Percentiles rank a stretch among this genome's conserved stretches.
Evolutionary conservation across 768 basidiomycete genomes (phyloP).

Genomic region (Pluteus cervinus): DNA sequence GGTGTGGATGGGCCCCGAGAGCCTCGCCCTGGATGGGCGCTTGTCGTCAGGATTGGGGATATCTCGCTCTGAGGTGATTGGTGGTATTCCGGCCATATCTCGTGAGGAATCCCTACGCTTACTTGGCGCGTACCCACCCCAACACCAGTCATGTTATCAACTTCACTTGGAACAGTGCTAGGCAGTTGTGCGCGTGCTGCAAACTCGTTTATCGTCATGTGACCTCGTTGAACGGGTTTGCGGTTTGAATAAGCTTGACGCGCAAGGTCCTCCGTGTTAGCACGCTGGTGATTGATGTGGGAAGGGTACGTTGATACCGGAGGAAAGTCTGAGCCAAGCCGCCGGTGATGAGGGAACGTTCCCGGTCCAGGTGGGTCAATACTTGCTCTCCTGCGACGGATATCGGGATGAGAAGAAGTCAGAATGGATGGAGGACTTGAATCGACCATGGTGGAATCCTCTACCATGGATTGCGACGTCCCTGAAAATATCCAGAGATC

Average conservation of each 20-base stretch:
- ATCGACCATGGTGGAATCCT: slow-evolving; percentile 23
- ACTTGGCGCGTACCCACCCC: slow-evolving; percentile 33
- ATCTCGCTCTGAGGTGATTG: too few relatives aligned
- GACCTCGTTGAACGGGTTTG: slow-evolving; percentile 59
- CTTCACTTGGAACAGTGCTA: slow-evolving; percentile 45
- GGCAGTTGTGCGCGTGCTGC: slow-evolving; percentile 45
- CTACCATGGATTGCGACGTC: slow-evolving; percentile 32
- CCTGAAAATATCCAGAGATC: slow-evolving; percentile 78
- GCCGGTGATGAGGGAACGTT: too few relatives aligned
- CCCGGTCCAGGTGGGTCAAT: too few relatives aligned
- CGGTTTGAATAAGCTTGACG: slow-evolving; percentile 37
- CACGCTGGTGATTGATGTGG: too few relatives aligned
- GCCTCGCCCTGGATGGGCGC: too few relatives aligned
- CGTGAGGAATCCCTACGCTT: too few relatives aligned
- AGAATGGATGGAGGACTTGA: slow-evolving; percentile 25
- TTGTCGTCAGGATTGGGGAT: too few relatives aligned
- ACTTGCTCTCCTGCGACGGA: too few relatives aligned
- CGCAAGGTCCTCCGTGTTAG: slow-evolving; percentile 16
- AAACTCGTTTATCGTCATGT: slow-evolving; percentile 57
- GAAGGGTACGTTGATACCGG: too few relatives aligned
- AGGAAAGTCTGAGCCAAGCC: too few relatives aligned
- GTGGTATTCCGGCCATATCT: too few relatives aligned
- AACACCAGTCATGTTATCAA: slow-evolving; percentile 63
- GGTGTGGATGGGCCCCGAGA: slow-evolving; percentile 3
- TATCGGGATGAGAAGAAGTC: slow-evolving; percentile 16